Conservation (phyloP, 192 early-diverging fungal genomes). For the Dissophora globulifera region DNA sequence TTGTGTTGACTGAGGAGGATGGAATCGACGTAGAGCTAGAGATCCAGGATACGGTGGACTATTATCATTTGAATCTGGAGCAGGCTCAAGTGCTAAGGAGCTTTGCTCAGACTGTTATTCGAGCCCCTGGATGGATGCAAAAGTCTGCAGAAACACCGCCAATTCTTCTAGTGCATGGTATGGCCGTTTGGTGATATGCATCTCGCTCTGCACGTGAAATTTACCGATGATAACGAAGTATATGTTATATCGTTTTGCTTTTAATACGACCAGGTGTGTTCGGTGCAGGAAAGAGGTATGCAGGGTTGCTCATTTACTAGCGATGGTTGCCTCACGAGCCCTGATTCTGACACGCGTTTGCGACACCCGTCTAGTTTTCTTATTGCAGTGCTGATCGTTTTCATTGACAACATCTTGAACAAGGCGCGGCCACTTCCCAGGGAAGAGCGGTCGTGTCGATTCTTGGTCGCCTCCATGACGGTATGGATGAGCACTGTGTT, state of each 20-base stretch:
- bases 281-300: constrained; percentile 79
- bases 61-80: constrained; percentile 58
- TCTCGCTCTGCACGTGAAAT: neutral
- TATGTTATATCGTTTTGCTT: too few relatives aligned
- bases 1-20: constrained; percentile 50
- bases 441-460: constrained; percentile 54
- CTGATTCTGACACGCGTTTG: too few relatives aligned
- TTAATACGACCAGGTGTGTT: constrained; percentile 71
- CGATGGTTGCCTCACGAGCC: too few relatives aligned
- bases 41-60: constrained; percentile 44
- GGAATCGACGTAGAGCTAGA: constrained; percentile 56
- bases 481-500: constrained; percentile 36
- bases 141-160: constrained; percentile 32
- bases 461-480: constrained; percentile 77
- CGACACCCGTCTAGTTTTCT: constrained; percentile 66
- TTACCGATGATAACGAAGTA: too few relatives aligned
- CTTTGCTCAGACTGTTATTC: constrained; percentile 54
- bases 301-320: too few relatives aligned
- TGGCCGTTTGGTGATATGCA: neutral
- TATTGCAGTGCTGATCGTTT: constrained; percentile 69
- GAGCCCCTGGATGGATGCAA: constrained; percentile 50
- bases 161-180: constrained; percentile 60
- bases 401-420: constrained; percentile 63
- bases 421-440: constrained; percentile 33
- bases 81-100: constrained; percentile 55